Base-by-base conservation (phyloP, 1,139 yeast species). In the Lizanozyma gosingica region DNA sequence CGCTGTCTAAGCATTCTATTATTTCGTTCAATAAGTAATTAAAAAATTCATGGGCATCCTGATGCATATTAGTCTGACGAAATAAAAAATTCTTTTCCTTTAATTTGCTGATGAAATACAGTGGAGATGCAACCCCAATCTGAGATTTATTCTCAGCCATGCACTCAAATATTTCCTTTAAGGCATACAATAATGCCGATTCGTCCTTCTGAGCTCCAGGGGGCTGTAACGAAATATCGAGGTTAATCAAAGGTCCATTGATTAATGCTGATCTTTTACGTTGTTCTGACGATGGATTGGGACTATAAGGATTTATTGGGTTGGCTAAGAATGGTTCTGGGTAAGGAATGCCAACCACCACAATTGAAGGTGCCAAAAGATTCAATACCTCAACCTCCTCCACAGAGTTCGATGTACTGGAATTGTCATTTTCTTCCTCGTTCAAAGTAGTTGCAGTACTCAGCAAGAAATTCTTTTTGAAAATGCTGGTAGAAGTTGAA, bases 41-140 rank as follows among this genome's bases (percentile, higher is more conserved):
- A 56, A 88, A 73, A 59, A 92, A 92, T 59, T 92, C 98, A 60
- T 92, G 98, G 2, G 98, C 97, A 66, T 92, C 98, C 56, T 92
- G 98, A 59, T 92, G 98, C 95, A 90, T 88, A 45, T 70, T 70
- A 40, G 84, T 80, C 45, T 88, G 84, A 46, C 95, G 71, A 57
- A 92, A 92, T 49, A 92, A 65, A 50, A 80, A 84, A 57, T 92
- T 92, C 52, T 86, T 88, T 42, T 76, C 77, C 57, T 88, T 88
- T 41, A 90, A 67, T 40, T 82, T 80, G 38, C 79, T 81, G 39
- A 92, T 78, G 39, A 92, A 75, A 51, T 76, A 73, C 29, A 69
- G 65, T 0, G 97, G 97, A 1, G 95, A 84, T 1, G 87, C 90
- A 6, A 92, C 87, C 2, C 97, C 97, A 2, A 77, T 79, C 18